Base-by-base conservation (phyloP, 805 yeast genomes). In the Groenewaldozyma tartarivorans region DNA sequence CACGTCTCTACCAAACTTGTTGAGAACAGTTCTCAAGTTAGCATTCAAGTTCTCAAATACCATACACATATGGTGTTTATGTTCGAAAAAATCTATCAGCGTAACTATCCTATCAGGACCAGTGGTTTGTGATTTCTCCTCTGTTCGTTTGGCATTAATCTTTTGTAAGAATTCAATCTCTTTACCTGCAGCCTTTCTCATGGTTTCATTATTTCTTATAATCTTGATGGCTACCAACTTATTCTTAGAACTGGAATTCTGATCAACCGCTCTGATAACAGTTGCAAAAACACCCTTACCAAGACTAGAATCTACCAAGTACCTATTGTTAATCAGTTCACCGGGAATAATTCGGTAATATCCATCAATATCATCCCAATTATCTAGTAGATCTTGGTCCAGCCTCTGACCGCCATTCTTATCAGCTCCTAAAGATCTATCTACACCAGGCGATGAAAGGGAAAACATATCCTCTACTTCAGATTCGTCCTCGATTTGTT, bases 1-100 rank as follows among this genome's bases (percentile, higher is more conserved):
- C 50, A 79, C 85, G 57, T 81, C 84, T 50, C 84, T 84, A 50
- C 88, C 88, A 54, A 81, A 92, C 53, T 82, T 81, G 42, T 85
- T 73, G 41, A 87, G 62, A 7, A 58, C 48, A 51, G 86, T 95
- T 51, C 86, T 83, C 38, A 87, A 63, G 53, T 86, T 86, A 13
- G 83, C 78, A 11, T 88, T 80, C 46, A 87, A 60, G 36, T 83
- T 60, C 56, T 87, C 96, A 63, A 86, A 84, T 4, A 85, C 95
- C 34, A 88, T 61, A 61, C 96, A 87, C 24, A 87, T 63, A 63
- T 87, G 96, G 48, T 79, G 81, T 51, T 80, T 81, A 57, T 84
- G 94, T 56, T 81, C 72, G 55, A 87, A 88, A 16, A 82, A 78
- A 55, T 82, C 88, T 47, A 78, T 67, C 47, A 87, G 61, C 45